Conservation (phyloP, 2,329 filamentous ascomycete genomes). For the Mariannaea elegans region DNA sequence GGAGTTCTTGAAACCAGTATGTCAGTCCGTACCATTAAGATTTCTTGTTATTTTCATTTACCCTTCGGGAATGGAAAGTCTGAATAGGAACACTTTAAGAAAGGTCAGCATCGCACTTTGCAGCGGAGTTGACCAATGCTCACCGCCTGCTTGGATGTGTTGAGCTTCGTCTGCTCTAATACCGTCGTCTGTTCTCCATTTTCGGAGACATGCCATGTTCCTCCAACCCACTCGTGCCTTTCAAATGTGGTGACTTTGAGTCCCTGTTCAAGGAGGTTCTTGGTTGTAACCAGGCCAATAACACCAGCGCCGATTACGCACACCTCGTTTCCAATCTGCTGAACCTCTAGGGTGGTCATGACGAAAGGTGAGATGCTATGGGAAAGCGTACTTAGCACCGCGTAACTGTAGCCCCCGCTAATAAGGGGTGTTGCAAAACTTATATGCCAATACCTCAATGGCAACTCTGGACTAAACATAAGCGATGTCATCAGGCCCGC, state of each 20-base stretch:
- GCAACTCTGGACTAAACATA: background rate
- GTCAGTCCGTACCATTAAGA: background rate
- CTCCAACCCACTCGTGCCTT: constrained; percentile 50
- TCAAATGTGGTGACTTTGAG: constrained; percentile 54
- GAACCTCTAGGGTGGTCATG: constrained; percentile 27
- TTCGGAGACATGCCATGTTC: constrained; percentile 52
- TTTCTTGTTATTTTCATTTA: constrained; percentile 9
- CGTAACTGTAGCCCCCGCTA: too few relatives aligned
- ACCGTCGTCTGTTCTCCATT: constrained; percentile 47
- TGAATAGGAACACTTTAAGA: constrained; percentile 40
- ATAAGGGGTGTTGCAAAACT: background rate
- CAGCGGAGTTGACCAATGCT: background rate
- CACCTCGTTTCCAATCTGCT: constrained; percentile 33
- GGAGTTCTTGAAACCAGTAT: constrained; percentile 23
- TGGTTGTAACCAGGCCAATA: constrained; percentile 51
- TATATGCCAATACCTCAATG: background rate
- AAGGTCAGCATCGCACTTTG: constrained; percentile 6
- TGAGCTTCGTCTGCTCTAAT: constrained; percentile 41
- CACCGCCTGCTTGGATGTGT: constrained; percentile 45
- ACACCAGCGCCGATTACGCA: constrained; percentile 44
- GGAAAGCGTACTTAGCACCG: too few relatives aligned
- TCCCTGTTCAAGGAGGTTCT: constrained; percentile 54
- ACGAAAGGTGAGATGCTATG: background rate
- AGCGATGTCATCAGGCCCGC: background rate
- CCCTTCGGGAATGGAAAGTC: constrained; percentile 47